Evolutionary conservation across 768 basidiomycete genomes (phyloP), one percentile per base, ranked within the genome.

Genomic region (Lactarius trivialis): DNA sequence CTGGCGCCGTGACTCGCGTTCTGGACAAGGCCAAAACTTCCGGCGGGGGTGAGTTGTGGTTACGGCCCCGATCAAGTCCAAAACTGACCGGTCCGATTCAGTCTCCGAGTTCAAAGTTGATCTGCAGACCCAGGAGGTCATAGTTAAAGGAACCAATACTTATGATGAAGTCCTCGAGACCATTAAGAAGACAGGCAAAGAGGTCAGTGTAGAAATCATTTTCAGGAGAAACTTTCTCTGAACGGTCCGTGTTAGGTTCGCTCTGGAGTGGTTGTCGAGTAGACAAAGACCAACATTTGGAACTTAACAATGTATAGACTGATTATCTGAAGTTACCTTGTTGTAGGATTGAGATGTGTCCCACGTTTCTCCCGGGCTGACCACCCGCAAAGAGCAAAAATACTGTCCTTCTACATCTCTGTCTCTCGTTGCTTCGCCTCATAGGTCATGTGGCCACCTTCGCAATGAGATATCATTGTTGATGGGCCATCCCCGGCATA

Each of bases 181-280:
- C 78, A 91, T 96, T 71, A 83, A 84, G 80, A 95, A 93, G 82
- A 96, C 93, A 11, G 93, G 93, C 66, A 94, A 94, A 75, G 82
- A 90, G 86, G 92, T 91, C 56, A 26, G 76, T 65, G 9, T 14
- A 3, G 66, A 32, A 2, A 28, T n/a, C 14, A 36, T 21, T 32
- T 17, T 30, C 8, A 28, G 43, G n/a, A 2, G 11, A 51, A 51
- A 24, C 4, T n/a, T 17, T 30, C 14, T 30, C 19, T 49, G 17
- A 41, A 55, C 33, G 43, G 5, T 33, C 33, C 5, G 21, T 17
- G 15, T 43, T 30, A 65, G 67, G 56, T 66, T 32, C 55, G 50
- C 39, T 62, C 60, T 64, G 45, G 61, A 24, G 39, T 34, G 56
- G 28, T 32, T n/a, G 39, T 65, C 50, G 33, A 54, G 14, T 64